Conservation (phyloP, 2,329 filamentous ascomycete genomes). For the Talaromyces sp. region DNA sequence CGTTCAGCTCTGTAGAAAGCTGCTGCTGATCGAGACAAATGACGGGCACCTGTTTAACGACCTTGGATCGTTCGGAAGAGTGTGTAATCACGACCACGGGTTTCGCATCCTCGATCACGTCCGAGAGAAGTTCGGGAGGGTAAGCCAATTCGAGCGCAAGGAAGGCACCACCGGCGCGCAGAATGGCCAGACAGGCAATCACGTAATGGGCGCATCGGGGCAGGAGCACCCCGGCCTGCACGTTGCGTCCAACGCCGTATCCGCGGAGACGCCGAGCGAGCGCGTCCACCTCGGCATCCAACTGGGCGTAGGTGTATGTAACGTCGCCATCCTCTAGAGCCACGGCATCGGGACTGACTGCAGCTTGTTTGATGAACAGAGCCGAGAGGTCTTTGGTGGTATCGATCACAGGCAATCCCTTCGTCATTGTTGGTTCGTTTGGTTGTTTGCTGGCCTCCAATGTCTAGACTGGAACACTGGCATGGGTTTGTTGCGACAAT, state of each 20-base stretch:
- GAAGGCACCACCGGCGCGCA: constrained; percentile 73
- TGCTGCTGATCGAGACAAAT: constrained; percentile 58
- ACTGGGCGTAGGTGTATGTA: constrained; percentile 66
- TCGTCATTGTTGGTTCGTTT: background rate
- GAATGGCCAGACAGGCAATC: constrained; percentile 69
- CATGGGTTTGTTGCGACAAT: background rate
- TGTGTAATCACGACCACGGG: constrained; percentile 68
- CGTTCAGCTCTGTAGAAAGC: constrained; percentile 25
- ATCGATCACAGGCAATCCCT: constrained; percentile 62
- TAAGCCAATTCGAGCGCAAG: constrained; percentile 76
- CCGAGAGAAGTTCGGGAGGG: constrained; percentile 65
- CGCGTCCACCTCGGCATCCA: constrained; percentile 62
- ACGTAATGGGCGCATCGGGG: constrained; percentile 73
- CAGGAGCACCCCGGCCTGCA: constrained; percentile 69
- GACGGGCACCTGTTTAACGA: constrained; percentile 57
- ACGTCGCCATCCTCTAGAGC: constrained; percentile 66
- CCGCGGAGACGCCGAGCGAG: constrained; percentile 60
- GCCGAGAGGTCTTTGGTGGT: constrained; percentile 66
- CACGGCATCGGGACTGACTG: constrained; percentile 61
- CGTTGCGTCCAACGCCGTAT: constrained; percentile 67
- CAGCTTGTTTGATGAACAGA: constrained; percentile 65
- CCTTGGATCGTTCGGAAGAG: constrained; percentile 57
- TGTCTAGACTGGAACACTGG: background rate
- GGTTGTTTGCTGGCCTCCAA: background rate
- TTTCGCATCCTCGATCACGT: constrained; percentile 70